Evolutionary conservation across 768 basidiomycete species (phyloP).

Genomic region (Termitomyces eurrhizus): DNA sequence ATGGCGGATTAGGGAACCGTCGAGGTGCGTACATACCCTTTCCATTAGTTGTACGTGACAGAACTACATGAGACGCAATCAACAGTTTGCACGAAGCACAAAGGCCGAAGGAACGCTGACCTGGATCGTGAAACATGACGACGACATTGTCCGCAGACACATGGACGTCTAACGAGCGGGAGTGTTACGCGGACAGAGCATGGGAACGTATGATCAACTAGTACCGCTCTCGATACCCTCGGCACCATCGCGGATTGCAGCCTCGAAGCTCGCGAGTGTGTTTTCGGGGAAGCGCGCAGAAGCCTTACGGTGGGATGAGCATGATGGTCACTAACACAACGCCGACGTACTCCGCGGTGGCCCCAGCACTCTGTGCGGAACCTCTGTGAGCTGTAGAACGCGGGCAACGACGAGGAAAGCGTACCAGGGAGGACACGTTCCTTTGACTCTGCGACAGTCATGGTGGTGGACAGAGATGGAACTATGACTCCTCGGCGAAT

Average conservation of each 20-base stretch:
- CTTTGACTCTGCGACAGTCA: constrained; percentile 5
- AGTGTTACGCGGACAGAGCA: constrained; percentile 43
- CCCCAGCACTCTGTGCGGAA: constrained; percentile 61
- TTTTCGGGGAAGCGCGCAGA: constrained; percentile 89
- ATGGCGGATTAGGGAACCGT: background rate
- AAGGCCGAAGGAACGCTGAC: constrained; percentile 26
- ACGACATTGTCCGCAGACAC: constrained; percentile 85
- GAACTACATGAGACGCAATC: constrained; percentile 29
- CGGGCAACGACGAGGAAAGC: background rate
- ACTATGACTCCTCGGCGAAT: background rate
- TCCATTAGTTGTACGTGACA: constrained; percentile 81
- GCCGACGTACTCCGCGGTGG: constrained; percentile 44
- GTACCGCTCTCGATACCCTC: constrained; percentile 98
- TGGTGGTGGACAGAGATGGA: background rate
- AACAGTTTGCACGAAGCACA: background rate
- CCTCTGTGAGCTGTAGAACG: background rate
- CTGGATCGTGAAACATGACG: constrained; percentile 95
- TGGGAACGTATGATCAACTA: constrained; percentile 25
- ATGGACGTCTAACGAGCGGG: constrained; percentile 75
- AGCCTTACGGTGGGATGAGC: constrained; percentile 47
- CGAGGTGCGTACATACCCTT: constrained; percentile 37
- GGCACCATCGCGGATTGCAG: constrained; percentile 91
- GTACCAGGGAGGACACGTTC: constrained; percentile 28
- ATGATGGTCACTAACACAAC: background rate
- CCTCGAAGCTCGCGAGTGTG: constrained; percentile 91